phyloP scores from a whole-genome alignment of 305 asterid genomes.

The Withania somnifera region DNA sequence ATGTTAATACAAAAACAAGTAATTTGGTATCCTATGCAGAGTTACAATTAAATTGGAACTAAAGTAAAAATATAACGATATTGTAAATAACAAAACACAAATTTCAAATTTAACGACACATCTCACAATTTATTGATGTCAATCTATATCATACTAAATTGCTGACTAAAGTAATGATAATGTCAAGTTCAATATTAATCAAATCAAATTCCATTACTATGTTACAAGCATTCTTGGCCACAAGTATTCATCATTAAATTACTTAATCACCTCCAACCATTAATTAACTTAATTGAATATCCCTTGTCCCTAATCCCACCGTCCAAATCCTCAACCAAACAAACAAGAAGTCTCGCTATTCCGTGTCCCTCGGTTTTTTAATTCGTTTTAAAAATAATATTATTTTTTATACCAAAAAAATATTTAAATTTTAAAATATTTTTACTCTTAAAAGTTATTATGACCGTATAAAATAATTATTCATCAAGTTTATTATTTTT shows the following conservation, averaged over 20 bases:
- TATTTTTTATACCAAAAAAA: too few relatives aligned
- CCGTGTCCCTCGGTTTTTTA: too few relatives aligned
- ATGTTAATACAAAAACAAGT: too few relatives aligned
- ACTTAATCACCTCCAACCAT: neutral
- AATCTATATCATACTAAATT: neutral
- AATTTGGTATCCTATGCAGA: neutral
- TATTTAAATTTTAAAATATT: too few relatives aligned
- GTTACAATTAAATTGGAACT: too few relatives aligned
- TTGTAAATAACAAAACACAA: neutral
- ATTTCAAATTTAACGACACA: neutral
- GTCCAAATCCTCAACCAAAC: neutral
- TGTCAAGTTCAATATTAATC: neutral
- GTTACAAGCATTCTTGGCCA: neutral
- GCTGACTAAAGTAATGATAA: neutral
- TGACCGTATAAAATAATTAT: too few relatives aligned
- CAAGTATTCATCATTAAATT: neutral
- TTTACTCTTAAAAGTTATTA: too few relatives aligned
- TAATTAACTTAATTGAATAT: neutral
- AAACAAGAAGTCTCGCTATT: neutral
- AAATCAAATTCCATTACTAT: neutral
- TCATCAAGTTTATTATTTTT: too few relatives aligned
- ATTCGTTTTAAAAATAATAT: too few relatives aligned
- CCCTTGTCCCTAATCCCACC: neutral
- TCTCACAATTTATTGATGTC: neutral
- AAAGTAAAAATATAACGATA: too few relatives aligned